These are phyloP conservation scores for Vairimorpha apis DNA, from an alignment of 371 early-diverging fungal species.

Conservation along the genomic window DNA sequence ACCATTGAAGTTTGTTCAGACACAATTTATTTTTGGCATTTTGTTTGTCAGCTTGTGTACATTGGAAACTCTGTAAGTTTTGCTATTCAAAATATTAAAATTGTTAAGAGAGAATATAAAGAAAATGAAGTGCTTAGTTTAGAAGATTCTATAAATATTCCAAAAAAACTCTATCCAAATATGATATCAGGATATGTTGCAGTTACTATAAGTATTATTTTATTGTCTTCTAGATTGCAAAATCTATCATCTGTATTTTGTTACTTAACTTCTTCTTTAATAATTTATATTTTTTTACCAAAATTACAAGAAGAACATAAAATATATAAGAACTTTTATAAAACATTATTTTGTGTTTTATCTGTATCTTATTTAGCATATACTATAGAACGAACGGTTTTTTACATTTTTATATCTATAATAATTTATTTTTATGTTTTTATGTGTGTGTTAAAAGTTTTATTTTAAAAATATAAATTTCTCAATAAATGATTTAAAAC, in stretches of 20 bases:
- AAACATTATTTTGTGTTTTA: not conserved
- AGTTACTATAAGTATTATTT: constrained; percentile 29
- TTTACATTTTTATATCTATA: not conserved
- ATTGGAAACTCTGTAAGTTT: constrained; percentile 27
- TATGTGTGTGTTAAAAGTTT: not conserved
- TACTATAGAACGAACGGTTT: not conserved
- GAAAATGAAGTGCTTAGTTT: constrained; percentile 21
- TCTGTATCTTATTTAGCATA: not conserved
- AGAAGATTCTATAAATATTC: constrained; percentile 42
- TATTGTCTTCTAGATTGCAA: constrained; percentile 35
- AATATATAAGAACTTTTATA: constrained; percentile 5
- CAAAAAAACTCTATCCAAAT: constrained; percentile 18
- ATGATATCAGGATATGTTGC: constrained; percentile 19
- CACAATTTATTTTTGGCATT: constrained; percentile 37
- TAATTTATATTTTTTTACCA: constrained; percentile 18
- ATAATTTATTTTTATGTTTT: not conserved
- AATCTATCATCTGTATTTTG: constrained; percentile 36
- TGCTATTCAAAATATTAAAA: constrained; percentile 15
- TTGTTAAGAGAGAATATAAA: not conserved
- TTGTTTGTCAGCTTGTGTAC: constrained; percentile 29
- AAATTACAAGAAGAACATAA: constrained; percentile 7
- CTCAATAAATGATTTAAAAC: not conserved
- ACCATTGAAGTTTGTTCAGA: constrained; percentile 31
- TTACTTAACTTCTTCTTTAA: constrained; percentile 24
- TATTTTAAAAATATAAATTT: not conserved